Conservation (phyloP, 352 stramenopile genomes). For the Globisporangium paroecandrum region DNA sequence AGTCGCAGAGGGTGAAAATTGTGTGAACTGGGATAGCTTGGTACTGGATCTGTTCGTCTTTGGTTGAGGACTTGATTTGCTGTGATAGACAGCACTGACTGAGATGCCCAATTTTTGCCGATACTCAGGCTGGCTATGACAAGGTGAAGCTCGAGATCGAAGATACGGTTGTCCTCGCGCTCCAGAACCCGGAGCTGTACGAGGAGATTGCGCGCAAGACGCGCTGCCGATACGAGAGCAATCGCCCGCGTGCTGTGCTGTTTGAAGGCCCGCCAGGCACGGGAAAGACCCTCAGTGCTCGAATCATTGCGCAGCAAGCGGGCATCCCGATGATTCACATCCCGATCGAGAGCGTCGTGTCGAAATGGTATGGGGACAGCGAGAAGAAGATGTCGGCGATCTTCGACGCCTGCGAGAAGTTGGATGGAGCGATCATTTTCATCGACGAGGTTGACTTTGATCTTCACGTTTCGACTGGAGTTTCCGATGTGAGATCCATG, state of each 20-base stretch:
- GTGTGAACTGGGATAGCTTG: slow-evolving; percentile 80
- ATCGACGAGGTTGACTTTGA: slow-evolving; percentile 83
- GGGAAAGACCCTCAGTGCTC: slow-evolving; percentile 91
- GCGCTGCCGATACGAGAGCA: slow-evolving; percentile 85
- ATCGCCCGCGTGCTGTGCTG: slow-evolving; percentile 85
- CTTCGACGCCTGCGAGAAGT: slow-evolving; percentile 91
- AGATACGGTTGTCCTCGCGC: slow-evolving; percentile 89
- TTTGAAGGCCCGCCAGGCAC: slow-evolving; percentile 94
- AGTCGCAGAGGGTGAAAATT: slow-evolving; percentile 44
- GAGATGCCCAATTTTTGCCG: not conserved
- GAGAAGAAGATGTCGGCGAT: slow-evolving; percentile 94
- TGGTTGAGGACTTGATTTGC: not conserved
- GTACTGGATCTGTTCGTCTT: slow-evolving; percentile 24
- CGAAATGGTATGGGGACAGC: slow-evolving; percentile 94
- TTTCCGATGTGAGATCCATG: not conserved
- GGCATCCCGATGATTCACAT: slow-evolving; percentile 93
- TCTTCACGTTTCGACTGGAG: not conserved
- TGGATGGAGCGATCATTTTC: slow-evolving; percentile 92
- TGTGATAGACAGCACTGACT: not conserved
- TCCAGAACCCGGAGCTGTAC: slow-evolving; percentile 91
- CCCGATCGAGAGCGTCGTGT: slow-evolving; percentile 91
- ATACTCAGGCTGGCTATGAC: slow-evolving; percentile 80
- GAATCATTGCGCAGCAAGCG: slow-evolving; percentile 92
- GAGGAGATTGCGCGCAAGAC: slow-evolving; percentile 89
- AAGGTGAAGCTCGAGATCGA: slow-evolving; percentile 90